These are phyloP conservation scores for Pythium grandisporangium DNA, from an alignment of 352 stramenopile genomes.

Conservation along the genomic window DNA sequence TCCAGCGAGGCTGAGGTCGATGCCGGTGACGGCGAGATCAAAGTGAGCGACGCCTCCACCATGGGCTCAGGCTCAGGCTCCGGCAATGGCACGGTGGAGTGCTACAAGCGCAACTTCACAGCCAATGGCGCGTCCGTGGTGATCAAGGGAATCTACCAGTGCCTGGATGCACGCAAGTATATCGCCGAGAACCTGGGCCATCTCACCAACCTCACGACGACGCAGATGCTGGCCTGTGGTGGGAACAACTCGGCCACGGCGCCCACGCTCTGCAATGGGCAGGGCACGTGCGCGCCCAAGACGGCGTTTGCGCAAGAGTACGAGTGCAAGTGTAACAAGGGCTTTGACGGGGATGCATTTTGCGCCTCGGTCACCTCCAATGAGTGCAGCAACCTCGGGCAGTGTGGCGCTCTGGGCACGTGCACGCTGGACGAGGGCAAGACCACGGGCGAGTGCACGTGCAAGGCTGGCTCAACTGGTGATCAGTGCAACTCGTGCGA, in stretches of 20 bases:
- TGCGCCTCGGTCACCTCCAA: slow-evolving; percentile 48
- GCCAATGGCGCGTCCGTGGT: slow-evolving; percentile 24
- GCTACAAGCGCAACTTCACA: slow-evolving; percentile 60
- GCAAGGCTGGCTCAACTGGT: slow-evolving; percentile 36
- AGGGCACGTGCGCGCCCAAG: slow-evolving; percentile 61
- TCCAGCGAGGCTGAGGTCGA: not conserved
- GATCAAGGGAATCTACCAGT: slow-evolving; percentile 73
- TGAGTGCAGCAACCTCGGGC: slow-evolving; percentile 59
- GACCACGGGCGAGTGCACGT: slow-evolving; percentile 33
- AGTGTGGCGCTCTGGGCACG: slow-evolving; percentile 48
- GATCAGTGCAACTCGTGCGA: slow-evolving; percentile 65
- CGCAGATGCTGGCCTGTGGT: slow-evolving; percentile 36
- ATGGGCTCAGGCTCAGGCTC: slow-evolving; percentile 11
- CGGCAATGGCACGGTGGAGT: slow-evolving; percentile 45
- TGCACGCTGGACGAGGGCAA: slow-evolving; percentile 22
- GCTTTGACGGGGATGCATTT: slow-evolving; percentile 45
- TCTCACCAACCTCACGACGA: slow-evolving; percentile 54
- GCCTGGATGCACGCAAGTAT: slow-evolving; percentile 59
- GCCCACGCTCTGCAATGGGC: slow-evolving; percentile 46
- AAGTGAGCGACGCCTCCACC: not conserved
- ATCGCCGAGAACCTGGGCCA: slow-evolving; percentile 38
- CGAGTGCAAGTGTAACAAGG: slow-evolving; percentile 67
- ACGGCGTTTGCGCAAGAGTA: slow-evolving; percentile 51
- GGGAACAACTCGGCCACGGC: slow-evolving; percentile 25
- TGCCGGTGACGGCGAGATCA: not conserved